Evolutionary conservation across 129 eudicot species (phyloP), one percentile per base, ranked within the genome.

Genomic region (Scalesia atractyloides): DNA sequence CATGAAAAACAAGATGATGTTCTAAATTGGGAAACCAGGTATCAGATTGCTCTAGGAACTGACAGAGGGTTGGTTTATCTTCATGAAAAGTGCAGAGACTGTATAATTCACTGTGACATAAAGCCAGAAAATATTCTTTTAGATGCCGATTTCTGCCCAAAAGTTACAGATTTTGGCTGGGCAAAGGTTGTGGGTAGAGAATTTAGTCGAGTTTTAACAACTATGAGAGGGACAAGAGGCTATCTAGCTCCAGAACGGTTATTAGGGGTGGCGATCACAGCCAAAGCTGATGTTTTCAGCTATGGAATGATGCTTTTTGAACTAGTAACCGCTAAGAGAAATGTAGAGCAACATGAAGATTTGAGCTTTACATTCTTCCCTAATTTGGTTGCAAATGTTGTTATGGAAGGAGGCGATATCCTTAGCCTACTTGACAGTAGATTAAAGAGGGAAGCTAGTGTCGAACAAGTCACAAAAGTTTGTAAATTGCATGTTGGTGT

Each of bases 271-370:
- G 89, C 91, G 15, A 64, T 90, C 41, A 90, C 91, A 67, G 79
- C 89, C 33, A 90, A 90, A 80, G 89, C 91, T 0, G 97, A 90
- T 65, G 89, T 87, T 20, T 90, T 73, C 65, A 90, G 97, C 79
- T 90, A 87, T n/a, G 94, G 97, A 17, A 87, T 90, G 97, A 79
- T 83, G 87, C 77, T 87, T 16, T 81, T 90, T 61, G 94, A 90
- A 49, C 67, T 90, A n/a, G 76, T 87, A 34, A 69, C 81, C 0
- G 97, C 94, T 1, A 82, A 77, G 75, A 62, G 91, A 65, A 90
- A 90, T 73, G 20, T 74, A 7, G 75, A 67, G 49, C 41, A 53
- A 43, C 65, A 18, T 54, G 81, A 53, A 41, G 84, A 83, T 24
- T 86, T 77, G 5, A 72, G 30, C 17, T 52, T 61, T 15, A 56